Conservation (phyloP, 2,329 filamentous ascomycete genomes). For the Chaetomiaceae sp. region DNA sequence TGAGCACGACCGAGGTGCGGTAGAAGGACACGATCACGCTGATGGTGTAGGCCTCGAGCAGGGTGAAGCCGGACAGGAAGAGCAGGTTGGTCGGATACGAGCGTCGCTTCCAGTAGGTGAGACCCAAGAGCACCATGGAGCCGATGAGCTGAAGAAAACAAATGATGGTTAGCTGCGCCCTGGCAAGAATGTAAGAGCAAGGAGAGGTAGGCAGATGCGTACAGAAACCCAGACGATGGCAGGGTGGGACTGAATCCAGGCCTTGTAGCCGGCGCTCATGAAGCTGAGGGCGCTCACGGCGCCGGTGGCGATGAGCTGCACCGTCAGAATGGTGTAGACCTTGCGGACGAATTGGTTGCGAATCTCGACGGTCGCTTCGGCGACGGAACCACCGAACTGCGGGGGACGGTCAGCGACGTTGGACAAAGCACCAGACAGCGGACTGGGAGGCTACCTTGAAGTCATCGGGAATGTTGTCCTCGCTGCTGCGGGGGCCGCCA, state of each 20-base stretch:
- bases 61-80: slow-evolving; percentile 85
- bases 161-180: not conserved
- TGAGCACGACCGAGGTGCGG: slow-evolving; percentile 73
- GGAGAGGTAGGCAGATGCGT: slow-evolving; percentile 27
- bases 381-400: slow-evolving; percentile 84
- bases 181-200: no score
- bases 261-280: slow-evolving; percentile 70
- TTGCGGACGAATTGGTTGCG: slow-evolving; percentile 96
- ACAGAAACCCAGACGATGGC: slow-evolving; percentile 82
- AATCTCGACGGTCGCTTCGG: slow-evolving; percentile 90
- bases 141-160: slow-evolving; percentile 57
- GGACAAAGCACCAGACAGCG: no score
- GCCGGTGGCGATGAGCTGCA: slow-evolving; percentile 81
- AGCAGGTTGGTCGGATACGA: slow-evolving; percentile 91
- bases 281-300: slow-evolving; percentile 79
- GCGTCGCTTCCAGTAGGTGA: slow-evolving; percentile 94
- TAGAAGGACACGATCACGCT: slow-evolving; percentile 91
- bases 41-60: slow-evolving; percentile 88
- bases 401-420: not conserved
- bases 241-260: slow-evolving; percentile 78
- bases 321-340: slow-evolving; percentile 96
- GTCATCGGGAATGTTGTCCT: slow-evolving; percentile 92
- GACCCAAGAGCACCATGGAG: slow-evolving; percentile 73
- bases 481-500: slow-evolving; percentile 65
- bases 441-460: slow-evolving; percentile 63